Conservation (phyloP, 148 eudicot species). For the Heliamphora exappendiculata region DNA sequence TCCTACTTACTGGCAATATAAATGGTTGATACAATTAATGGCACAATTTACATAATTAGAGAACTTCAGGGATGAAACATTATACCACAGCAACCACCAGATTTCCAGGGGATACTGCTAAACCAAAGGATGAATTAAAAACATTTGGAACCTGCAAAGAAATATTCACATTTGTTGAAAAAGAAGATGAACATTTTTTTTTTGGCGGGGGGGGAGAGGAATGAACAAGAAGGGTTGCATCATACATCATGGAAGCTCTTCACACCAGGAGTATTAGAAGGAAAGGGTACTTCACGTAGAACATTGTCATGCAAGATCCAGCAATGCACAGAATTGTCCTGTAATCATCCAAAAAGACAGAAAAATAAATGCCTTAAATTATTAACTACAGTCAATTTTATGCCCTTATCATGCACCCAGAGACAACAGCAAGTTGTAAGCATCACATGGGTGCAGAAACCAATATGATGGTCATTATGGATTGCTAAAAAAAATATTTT, state of each 20-base stretch:
- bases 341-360: conserved; percentile 9
- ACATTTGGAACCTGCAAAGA: conserved; percentile 60
- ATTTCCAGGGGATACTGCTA: conserved; percentile 87
- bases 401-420: background rate
- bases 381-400: background rate
- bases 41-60: background rate
- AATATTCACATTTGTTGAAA: conserved; percentile 1
- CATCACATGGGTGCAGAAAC: conserved; percentile 2
- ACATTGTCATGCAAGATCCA: conserved; percentile 56
- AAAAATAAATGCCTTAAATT: background rate
- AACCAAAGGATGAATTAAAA: conserved; percentile 72
- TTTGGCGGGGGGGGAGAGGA: too few species aligned
- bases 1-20: background rate
- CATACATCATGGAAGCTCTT: conserved; percentile 67
- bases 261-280: conserved; percentile 51
- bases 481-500: background rate
- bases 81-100: conserved; percentile 83
- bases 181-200: conserved; percentile 3
- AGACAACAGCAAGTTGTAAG: background rate
- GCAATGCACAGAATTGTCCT: conserved; percentile 71
- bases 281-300: conserved; percentile 52
- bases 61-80: conserved; percentile 7
- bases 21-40: background rate
- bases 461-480: background rate
- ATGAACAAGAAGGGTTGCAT: background rate